Conservation (phyloP, 78 protist species). For the Dictyostelium purpureum region DNA sequence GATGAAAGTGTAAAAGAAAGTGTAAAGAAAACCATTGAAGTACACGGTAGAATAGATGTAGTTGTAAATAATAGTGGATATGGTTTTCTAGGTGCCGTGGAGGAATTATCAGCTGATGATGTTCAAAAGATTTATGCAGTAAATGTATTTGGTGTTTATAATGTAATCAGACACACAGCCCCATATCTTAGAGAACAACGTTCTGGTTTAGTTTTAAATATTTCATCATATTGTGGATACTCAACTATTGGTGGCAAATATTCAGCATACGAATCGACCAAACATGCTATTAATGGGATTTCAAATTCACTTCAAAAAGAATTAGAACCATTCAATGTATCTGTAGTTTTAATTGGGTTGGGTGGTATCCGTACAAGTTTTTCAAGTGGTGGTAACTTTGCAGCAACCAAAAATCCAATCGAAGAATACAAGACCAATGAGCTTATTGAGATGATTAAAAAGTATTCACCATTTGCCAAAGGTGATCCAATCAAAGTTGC, state of each 20-base stretch:
- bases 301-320: neutral
- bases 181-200: conserved; percentile 14
- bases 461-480: neutral
- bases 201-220: neutral
- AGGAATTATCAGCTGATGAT: neutral
- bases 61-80: neutral
- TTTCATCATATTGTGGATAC: neutral
- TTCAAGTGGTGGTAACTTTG: neutral
- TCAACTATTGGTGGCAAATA: neutral
- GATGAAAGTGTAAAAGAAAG: neutral
- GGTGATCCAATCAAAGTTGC: conserved; percentile 17
- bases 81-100: conserved; percentile 11
- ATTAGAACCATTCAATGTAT: neutral
- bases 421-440: neutral
- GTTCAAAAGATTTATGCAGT: conserved; percentile 9
- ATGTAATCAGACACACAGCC: neutral
- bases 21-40: neutral
- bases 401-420: neutral
- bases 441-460: neutral
- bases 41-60: conserved; percentile 3
- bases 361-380: conserved; percentile 10
- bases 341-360: neutral
- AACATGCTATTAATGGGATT: conserved; percentile 5
- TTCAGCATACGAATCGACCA: neutral
- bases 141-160: conserved; percentile 48